These are phyloP conservation scores for Podila clonocystis DNA, from an alignment of 192 early-diverging fungal genomes.

Conservation along the genomic window DNA sequence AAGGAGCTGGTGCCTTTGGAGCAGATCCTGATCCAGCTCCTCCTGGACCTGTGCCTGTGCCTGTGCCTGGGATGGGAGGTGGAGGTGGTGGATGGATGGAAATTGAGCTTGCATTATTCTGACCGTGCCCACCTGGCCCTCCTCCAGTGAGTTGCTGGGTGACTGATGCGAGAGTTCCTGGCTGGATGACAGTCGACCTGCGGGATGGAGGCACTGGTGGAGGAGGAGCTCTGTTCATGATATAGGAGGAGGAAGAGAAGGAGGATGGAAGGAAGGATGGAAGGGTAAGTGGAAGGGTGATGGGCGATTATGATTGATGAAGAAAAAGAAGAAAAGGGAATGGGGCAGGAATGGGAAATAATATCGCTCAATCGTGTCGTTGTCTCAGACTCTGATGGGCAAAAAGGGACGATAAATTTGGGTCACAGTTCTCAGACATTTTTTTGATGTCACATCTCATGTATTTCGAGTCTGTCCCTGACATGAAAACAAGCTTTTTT, in stretches of 20 bases:
- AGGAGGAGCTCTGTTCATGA: constrained; percentile 18
- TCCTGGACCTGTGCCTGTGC: not conserved
- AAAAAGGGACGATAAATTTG: too few relatives aligned
- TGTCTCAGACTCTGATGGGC: too few relatives aligned
- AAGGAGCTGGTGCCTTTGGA: constrained; percentile 11
- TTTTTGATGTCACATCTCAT: too few relatives aligned
- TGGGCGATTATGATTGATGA: constrained; percentile 5
- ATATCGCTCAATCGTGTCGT: too few relatives aligned
- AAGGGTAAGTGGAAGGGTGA: not conserved
- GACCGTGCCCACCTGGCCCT: too few relatives aligned
- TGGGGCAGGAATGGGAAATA: too few relatives aligned
- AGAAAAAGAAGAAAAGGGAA: not conserved
- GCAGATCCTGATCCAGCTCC: not conserved
- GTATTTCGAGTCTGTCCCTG: too few relatives aligned
- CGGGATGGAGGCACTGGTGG: constrained; percentile 43
- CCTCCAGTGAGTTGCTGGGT: not conserved
- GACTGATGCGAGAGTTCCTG: not conserved
- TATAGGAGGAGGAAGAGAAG: not conserved
- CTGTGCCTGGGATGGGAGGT: not conserved
- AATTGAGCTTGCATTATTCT: not conserved
- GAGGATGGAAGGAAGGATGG: not conserved
- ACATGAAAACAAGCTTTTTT: too few relatives aligned
- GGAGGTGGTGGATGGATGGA: not conserved
- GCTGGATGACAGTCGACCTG: constrained; percentile 24
- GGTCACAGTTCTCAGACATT: too few relatives aligned